Evolutionary conservation across 192 early-diverging fungal genomes (phyloP), one percentile per base, ranked within the genome.

Genomic region (Geranomyces variabilis): DNA sequence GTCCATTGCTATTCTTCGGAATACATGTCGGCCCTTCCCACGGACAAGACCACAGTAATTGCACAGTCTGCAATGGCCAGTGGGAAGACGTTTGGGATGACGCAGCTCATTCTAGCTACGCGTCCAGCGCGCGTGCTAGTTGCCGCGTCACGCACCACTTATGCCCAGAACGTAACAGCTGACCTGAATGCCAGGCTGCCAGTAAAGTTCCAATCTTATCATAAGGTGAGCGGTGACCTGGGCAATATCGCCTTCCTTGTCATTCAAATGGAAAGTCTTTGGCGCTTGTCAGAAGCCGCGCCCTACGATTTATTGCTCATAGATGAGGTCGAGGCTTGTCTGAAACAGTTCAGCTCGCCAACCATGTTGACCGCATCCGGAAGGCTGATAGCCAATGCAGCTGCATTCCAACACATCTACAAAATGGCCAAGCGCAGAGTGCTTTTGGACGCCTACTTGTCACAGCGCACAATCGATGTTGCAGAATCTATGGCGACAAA

Each of bases 211-310:
- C 63, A 29, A 47, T 46, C 36, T 43, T 65, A 65, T 30, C 36
- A 65, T 36, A 65, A 65, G 36, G 63, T 65, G 15, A 47, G 45
- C 22, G 63, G 63, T 36, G 21, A 43, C 36, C 29, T 65, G 22
- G 63, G 63, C 43, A 22, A 9, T 3, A 41, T 65, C 36, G 6
- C 63, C 43, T 65, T 65, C 63, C 63, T 65, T 43, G 45, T 47
- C 19, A 47, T 65, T 43, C 63, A 65, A 65, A 65, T 65, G 63
- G 63, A 65, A 65, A 65, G 63, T 29, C 45, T 65, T 28, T 47
- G 45, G 36, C 63, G 63, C 21, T 29, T 65, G 29, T 46, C 36
- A 47, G 45, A 65, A 26, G 63, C 63, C 19, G 43, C 33, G 3
- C 63, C 63, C n/a, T 65, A 65, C 21, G 63, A 65, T 65, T 26